Evolutionary conservation across 176 grass and related monocot genomes (phyloP), one percentile per base, ranked within the genome.

Genomic region (Bromus sterilis): DNA sequence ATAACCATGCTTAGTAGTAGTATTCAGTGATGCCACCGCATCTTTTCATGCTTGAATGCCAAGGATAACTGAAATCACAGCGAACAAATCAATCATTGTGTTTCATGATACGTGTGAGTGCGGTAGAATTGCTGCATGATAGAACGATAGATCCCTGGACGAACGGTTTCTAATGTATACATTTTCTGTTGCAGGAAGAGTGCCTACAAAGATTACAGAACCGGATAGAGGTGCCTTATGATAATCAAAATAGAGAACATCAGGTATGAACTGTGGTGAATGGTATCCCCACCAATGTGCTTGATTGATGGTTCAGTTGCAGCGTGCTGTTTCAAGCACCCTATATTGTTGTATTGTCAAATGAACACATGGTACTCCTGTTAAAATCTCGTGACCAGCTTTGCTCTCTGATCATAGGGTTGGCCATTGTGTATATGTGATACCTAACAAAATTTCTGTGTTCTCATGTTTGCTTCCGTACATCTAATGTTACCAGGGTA

Each of bases 181-280:
- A 32, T 30, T 56, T 63, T 34, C 11, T 55, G 32, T 55, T 69
- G 90, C 58, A 94, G 92, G 92, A 94, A 66, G 83, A 86, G 86
- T 94, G 83, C 29, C 82, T 84, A 66, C 89, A 87, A 51, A 86
- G 89, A 81, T 87, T 94, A 80, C 86, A 94, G 42, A 84, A 81
- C 76, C 89, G 89, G n/a, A n/a, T n/a, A n/a, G n/a, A n/a, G n/a
- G n/a, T n/a, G n/a, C n/a, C n/a, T n/a, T n/a, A n/a, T n/a, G n/a
- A n/a, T n/a, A n/a, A n/a, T n/a, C n/a, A n/a, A n/a, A n/a, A n/a
- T n/a, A n/a, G n/a, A n/a, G n/a, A 87, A 62, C 89, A 94, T 87
- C 89, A 94, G 92, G 89, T 94, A 67, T 26, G 77, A 63, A 8
- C 44, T 61, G 34, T 31, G 40, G 16, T n/a, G n/a, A n/a, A 35